Evolutionary conservation across 2,329 filamentous ascomycete genomes (phyloP), one percentile per base, ranked within the genome.

Genomic region (Venturia nashicola): DNA sequence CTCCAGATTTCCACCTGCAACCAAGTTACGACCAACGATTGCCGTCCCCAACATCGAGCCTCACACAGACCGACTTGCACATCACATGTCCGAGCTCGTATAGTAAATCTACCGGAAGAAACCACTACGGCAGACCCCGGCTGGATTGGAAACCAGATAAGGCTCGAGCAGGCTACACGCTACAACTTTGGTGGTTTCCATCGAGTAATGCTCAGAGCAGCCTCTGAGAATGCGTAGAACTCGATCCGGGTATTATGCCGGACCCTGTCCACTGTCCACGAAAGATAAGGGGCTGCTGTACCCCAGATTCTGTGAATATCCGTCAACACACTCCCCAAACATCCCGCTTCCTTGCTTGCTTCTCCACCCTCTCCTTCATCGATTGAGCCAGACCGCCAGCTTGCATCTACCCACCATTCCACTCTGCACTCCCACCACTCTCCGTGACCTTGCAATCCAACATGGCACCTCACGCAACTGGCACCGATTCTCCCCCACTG

Each of bases 401-500:
- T 42, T 43, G 57, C 12, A 34, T n/a, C 23, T 40, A 40, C 57
- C 34, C 40, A 42, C n/a, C 7, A 3, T 6, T 43, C 16, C 34
- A 59, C 12, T 18, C 40, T 39, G 40, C 5, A 59, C 40, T 59
- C 40, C 34, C 59, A 27, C 59, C 16, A 12, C 9, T 44, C n/a
- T 44, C n/a, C 27, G 36, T 60, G 27, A 60, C 3, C 34, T 14
- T 44, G 2, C 9, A 12, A 14, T 27, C 20, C 59, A 34, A 34
- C 32, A 67, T 67, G 66, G 66, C 66, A 43, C 66, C 65, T 20
- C 66, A 67, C 55, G 66, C 66, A 23, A 67, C 65, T 20, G 61
- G 62, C 23, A 46, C 63, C 20, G 14, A 57, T 7, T 48, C 62
- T 61, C 61, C 64, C n/a, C 59, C 64, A 36, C 39, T 61, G 54